Base-by-base conservation (phyloP, 148 eudicot species). In the Heliosperma pusillum region DNA sequence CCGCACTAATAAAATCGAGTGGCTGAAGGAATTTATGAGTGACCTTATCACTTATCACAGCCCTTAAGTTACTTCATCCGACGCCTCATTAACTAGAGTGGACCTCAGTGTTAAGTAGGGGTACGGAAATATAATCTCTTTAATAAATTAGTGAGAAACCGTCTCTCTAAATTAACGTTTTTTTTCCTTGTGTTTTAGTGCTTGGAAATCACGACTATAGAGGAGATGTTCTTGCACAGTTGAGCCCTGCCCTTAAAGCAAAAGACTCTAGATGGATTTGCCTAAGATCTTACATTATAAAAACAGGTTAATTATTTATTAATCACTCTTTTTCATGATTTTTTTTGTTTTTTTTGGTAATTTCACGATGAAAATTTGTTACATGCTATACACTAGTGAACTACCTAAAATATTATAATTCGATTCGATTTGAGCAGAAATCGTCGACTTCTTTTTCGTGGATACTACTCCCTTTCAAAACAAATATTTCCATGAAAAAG, bases 191-290 rank as follows among this genome's bases (percentile, higher is more conserved):
- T 20, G 7, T 73, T 60, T 6, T 44, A 91, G 98, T 89, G 80
- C 76, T 91, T 73, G 97, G 94, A 7, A 91, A 91, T 71, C 97
- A 91, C 78, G 97, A 91, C 61, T 93, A 89, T 71, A 86, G 98
- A 65, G 98, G 98, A 67, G 86, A 93, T 79, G 97, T 74, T 3
- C 55, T 76, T 80, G 95, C 97, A 60, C 97, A 93, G 58, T 73
- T 91, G 71, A 88, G 88, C 76, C 84, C 86, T 22, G 36, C 73
- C 29, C 91, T 91, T 6, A 79, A 63, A 55, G 72, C 82, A 62
- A 77, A 71, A n/a, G 98, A 91, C 56, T 75, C 69, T 20, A 84
- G 88, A 85, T 93, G 94, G 97, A 15, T 88, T 70, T 88, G 92
- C 76, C 64, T 80, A 33, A 86, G 92, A 64, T 89, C 94, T 53